Base-by-base conservation (phyloP, 495 filamentous ascomycete species). In the Aspergillus steynii region DNA sequence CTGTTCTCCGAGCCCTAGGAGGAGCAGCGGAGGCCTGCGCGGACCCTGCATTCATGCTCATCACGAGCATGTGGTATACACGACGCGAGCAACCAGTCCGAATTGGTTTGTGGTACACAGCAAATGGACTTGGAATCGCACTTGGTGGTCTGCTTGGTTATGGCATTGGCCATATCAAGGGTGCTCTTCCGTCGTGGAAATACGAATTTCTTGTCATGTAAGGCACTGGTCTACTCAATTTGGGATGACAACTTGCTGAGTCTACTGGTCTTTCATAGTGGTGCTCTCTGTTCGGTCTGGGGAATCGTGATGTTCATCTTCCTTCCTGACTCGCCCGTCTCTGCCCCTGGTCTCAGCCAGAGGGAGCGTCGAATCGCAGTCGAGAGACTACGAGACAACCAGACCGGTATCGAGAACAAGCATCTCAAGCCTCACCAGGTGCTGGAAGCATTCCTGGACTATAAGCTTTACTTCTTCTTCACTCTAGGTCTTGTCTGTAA, bases 331-430 rank as follows among this genome's bases (percentile, higher is more conserved):
- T 85, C 85, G 2, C 86, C 86, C 0, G 82, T 88, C 67, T 82
- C 81, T 0, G 85, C 86, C 5, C 82, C 78, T 42, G 86, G 85
- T 47, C 81, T 88, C 29, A 82, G 59, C 32, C 75, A 81, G 50
- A 76, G 79, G 56, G 80, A 88, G 64, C 84, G 86, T 54, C 74
- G 74, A 27, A 72, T 88, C 54, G 85, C 86, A 50, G 77, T 88
- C 10, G 81, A 86, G 61, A 77, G 86, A 14, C 71, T 88, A 9
- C 74, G 84, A 28, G 77, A 79, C 12, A 87, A 89, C 55, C 84
- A 86, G 61, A 88, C 86, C 0, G 86, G 86, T 49, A 76, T 88
- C n/a, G 85, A 88, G 73, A 88, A 87, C 58, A 83, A 85, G 52
- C 74, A 80, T 58, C 66, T 90, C 52, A 88, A 88, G 66, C 71